Evolutionary conservation across 768 basidiomycete genomes (phyloP).

Genomic region (Phallus indusiatus): DNA sequence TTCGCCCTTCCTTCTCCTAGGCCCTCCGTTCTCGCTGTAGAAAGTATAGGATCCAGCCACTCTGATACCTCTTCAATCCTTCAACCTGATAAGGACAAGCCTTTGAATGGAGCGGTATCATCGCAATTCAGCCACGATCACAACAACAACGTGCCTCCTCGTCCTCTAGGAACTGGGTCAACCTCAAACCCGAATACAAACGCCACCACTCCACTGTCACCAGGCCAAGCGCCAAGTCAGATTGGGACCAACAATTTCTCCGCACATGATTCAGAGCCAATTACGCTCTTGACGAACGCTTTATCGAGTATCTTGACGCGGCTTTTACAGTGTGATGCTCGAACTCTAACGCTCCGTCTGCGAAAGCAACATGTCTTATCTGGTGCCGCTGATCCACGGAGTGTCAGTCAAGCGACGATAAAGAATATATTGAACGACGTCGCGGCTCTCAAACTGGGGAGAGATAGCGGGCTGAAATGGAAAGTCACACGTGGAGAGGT

Average conservation of each 20-base stretch:
- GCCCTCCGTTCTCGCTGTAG: slow-evolving; percentile 1
- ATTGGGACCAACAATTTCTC: background rate
- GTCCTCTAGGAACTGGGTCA: too few relatives aligned
- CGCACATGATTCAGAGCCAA: background rate
- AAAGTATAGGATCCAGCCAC: background rate
- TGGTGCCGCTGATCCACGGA: slow-evolving; percentile 69
- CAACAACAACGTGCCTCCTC: too few relatives aligned
- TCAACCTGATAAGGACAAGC: too few relatives aligned
- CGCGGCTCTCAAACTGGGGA: slow-evolving; percentile 50
- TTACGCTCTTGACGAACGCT: background rate
- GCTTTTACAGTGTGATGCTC: slow-evolving; percentile 67
- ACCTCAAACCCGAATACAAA: background rate
- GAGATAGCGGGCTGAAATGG: slow-evolving; percentile 44
- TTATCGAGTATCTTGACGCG: slow-evolving; percentile 51
- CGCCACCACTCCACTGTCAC: background rate
- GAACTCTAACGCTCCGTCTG: slow-evolving; percentile 79
- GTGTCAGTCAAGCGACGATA: slow-evolving; percentile 79
- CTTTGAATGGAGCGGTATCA: background rate
- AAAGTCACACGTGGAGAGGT: slow-evolving; percentile 72
- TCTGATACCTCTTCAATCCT: slow-evolving; percentile 5
- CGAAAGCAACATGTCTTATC: slow-evolving; percentile 77
- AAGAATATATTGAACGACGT: slow-evolving; percentile 64
- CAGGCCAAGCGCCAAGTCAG: slow-evolving; percentile 1
- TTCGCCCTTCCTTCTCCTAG: slow-evolving; percentile 4
- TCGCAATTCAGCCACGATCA: too few relatives aligned